A percentile compares a stretch with the other conserved stretches of the same genome.
phyloP scores from a whole-genome alignment of 2,329 filamentous ascomycete species.

The Epichloe glyceriae region DNA sequence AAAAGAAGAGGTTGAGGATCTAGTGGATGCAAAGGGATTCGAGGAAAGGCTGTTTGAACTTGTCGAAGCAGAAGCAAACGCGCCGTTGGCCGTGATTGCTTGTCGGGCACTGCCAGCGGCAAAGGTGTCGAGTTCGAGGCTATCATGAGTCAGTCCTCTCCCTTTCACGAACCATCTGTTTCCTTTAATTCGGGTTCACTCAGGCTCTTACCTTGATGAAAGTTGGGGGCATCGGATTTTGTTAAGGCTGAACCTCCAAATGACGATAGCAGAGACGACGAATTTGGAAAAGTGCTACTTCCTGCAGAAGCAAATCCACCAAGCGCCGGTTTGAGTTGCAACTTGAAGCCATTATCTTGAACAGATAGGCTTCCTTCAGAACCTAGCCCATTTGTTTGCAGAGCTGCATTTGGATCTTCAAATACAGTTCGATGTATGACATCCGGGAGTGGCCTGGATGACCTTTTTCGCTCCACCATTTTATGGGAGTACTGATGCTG shows the following conservation, averaged over 20 bases:
- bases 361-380: conserved; percentile 19
- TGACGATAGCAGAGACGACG: neutral
- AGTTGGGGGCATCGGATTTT: no score
- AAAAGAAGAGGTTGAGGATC: neutral
- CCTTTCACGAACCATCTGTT: neutral
- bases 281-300: neutral
- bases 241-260: neutral
- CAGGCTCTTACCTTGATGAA: conserved; percentile 1
- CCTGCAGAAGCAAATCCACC: neutral
- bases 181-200: neutral
- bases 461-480: conserved; percentile 49
- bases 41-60: neutral
- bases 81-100: neutral
- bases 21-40: neutral
- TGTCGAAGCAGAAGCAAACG: conserved; percentile 3
- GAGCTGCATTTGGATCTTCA: conserved; percentile 14
- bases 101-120: neutral
- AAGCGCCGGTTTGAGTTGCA: neutral
- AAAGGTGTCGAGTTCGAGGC: conserved; percentile 3
- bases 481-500: conserved; percentile 41
- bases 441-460: conserved; percentile 34
- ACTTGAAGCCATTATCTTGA: conserved; percentile 4
- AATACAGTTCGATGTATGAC: conserved; percentile 44
- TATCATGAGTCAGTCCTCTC: neutral
- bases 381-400: conserved; percentile 5